Base-by-base conservation (phyloP, 306 rosid species). In the Vigna angularis region DNA sequence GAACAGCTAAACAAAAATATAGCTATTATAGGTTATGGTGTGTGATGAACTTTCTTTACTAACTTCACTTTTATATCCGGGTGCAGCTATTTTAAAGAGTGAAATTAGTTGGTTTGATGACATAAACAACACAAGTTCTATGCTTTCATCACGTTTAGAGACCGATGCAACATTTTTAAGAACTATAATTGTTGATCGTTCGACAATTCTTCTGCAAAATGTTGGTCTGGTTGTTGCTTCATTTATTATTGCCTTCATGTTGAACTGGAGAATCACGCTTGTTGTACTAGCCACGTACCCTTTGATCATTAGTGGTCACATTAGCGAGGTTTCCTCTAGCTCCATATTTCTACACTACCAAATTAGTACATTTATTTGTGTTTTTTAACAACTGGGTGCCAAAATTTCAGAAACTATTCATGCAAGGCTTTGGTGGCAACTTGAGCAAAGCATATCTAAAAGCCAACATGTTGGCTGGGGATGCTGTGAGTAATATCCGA, bases 81-180 rank as follows among this genome's bases (percentile, higher is more conserved):
- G 22, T 86, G 88, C 88, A 93, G 98, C 96, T 76, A 86, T 93
- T 57, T 81, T 91, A 90, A 90, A 88, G 88, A 93, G 91, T 59
- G 98, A 93, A 88, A 91, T 93, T 22, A 91, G 90, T 38, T 91
- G 98, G 97, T 93, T 93, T 74, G 98, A 93, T 86, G 93, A 90
- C 38, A 72, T 78, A 15, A 86, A 86, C 84, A 90, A 93, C 90
- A 77, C 90, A n/a, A 93, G 98, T 68, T 82, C 96, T 45, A 85
- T 91, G 96, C 98, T 93, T 73, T 88, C 96, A 0, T 93, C 98
- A 0, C 97, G 96, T 50, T 78, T 93, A 77, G 98, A 90, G 81
- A 89, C 88, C 3, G 98, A 93, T 79, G 95, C 98, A 57, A 90
- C 93, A 80, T 80, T 93, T 49, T 82, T 93, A 75, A 66, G 88